These are phyloP conservation scores for Fomitopsis betulina DNA, from an alignment of 1,284 basidiomycete species.

Conservation along the genomic window DNA sequence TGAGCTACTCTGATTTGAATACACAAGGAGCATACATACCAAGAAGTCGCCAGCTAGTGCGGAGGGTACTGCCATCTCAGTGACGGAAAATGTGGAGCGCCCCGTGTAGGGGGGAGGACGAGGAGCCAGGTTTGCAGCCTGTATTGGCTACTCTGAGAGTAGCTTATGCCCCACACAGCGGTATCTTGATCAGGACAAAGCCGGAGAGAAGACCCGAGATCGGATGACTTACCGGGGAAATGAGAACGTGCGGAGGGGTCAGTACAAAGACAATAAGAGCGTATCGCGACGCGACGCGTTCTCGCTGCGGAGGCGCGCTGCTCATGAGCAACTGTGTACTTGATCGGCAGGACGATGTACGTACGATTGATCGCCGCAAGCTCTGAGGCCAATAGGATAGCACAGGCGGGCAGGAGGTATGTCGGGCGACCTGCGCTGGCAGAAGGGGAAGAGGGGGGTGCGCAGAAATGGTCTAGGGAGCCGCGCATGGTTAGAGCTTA, in stretches of 20 bases:
- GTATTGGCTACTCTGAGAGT: constrained; percentile 1
- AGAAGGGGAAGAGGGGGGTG: neutral
- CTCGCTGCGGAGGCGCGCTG: neutral
- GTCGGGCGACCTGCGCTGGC: neutral
- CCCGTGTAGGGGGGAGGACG: neutral
- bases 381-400: neutral
- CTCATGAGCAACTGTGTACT: neutral
- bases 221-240: constrained; percentile 1
- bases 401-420: neutral
- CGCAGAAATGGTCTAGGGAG: too few relatives aligned
- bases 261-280: neutral
- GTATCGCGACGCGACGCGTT: neutral
- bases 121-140: constrained; percentile 3
- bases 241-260: neutral
- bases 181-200: constrained; percentile 5
- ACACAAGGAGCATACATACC: neutral
- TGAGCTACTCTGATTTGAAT: neutral
- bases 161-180: neutral
- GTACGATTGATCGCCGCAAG: neutral
- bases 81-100: neutral
- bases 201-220: neutral
- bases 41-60: constrained; percentile 6
- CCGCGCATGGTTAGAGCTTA: constrained; percentile 3
- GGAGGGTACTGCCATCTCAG: neutral
- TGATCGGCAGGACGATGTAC: neutral